phyloP scores from a whole-genome alignment of 1,139 yeast species.

The Pneumocystis canis region DNA sequence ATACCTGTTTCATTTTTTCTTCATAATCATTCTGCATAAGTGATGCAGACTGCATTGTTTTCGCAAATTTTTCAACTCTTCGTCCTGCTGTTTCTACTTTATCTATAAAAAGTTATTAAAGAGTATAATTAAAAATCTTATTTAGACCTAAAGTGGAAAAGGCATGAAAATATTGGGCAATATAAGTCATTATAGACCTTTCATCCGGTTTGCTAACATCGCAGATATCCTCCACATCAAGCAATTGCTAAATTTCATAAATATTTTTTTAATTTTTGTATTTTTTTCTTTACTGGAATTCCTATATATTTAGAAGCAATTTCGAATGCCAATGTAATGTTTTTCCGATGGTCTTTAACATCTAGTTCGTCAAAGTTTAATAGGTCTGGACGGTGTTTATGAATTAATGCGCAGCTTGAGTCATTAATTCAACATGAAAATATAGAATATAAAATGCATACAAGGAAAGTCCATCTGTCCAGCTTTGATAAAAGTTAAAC shows the following conservation, averaged over 20 bases:
- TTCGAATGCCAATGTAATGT: conserved; percentile 27
- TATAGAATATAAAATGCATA: conserved; percentile 1
- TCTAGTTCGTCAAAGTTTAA: conserved; percentile 29
- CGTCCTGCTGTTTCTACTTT: conserved; percentile 30
- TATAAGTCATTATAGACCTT: conserved; percentile 46
- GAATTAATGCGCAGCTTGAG: conserved; percentile 29
- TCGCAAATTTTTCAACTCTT: conserved; percentile 28
- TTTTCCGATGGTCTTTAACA: conserved; percentile 21
- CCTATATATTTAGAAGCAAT: conserved; percentile 34
- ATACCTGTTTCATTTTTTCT: conserved; percentile 19
- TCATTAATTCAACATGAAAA: neutral
- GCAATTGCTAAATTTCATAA: conserved; percentile 24
- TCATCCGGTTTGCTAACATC: conserved; percentile 44
- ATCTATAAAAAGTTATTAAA: conserved; percentile 13
- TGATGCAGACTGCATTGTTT: conserved; percentile 25
- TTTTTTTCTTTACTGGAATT: conserved; percentile 28
- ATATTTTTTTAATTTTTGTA: neutral
- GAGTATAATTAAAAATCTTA: neutral
- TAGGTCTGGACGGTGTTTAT: conserved; percentile 32
- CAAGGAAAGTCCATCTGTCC: conserved; percentile 37
- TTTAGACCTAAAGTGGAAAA: conserved; percentile 27
- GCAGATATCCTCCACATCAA: conserved; percentile 47
- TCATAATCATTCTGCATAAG: conserved; percentile 28
- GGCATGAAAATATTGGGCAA: conserved; percentile 52
- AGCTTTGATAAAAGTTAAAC: conserved; percentile 20